Evolutionary conservation across 2,329 filamentous ascomycete genomes (phyloP).

Genomic region (Biscogniauxia mediterranea): DNA sequence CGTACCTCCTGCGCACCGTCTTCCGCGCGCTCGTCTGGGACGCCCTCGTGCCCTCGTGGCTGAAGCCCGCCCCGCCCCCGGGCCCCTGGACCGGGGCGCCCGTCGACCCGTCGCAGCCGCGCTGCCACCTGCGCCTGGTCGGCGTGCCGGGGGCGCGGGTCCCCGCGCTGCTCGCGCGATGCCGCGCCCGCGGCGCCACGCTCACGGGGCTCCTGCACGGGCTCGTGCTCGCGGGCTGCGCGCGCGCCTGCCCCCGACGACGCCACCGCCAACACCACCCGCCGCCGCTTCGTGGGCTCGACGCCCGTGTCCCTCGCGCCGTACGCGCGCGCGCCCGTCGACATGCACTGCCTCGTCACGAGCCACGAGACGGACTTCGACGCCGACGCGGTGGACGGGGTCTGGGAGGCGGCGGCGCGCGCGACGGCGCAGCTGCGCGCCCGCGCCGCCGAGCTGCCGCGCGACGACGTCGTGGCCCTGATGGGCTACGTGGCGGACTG

Average conservation of each 20-base stretch:
- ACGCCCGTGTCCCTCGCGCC: slow-evolving; percentile 48
- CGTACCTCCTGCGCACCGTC: slow-evolving; percentile 14
- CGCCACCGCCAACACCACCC: too few relatives aligned
- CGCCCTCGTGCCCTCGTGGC: slow-evolving; percentile 39
- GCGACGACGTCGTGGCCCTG: slow-evolving; percentile 43
- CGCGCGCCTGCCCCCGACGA: slow-evolving; percentile 37
- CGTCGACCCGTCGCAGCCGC: slow-evolving; percentile 37
- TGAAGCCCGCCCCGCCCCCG: slow-evolving; percentile 25
- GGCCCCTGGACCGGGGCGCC: slow-evolving; percentile 40
- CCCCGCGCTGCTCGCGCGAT: slow-evolving; percentile 36
- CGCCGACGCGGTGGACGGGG: too few relatives aligned
- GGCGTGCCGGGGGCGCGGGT: slow-evolving; percentile 33
- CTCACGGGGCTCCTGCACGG: slow-evolving; percentile 50
- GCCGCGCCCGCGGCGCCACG: slow-evolving; percentile 42
- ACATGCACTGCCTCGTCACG: slow-evolving; percentile 9
- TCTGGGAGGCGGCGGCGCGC: too few relatives aligned
- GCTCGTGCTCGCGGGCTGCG: slow-evolving; percentile 40
- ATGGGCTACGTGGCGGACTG: slow-evolving; percentile 45
- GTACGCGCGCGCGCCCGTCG: slow-evolving; percentile 33
- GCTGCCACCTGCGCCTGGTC: slow-evolving; percentile 38
- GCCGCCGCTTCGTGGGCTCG: slow-evolving; percentile 35
- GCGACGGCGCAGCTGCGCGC: slow-evolving; percentile 37
- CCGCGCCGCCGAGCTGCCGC: slow-evolving; percentile 35
- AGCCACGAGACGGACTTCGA: too few relatives aligned
- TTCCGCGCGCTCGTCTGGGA: slow-evolving; percentile 32